phyloP scores from a whole-genome alignment of 805 yeast species.

The Grigorovia yakushimaensis region DNA sequence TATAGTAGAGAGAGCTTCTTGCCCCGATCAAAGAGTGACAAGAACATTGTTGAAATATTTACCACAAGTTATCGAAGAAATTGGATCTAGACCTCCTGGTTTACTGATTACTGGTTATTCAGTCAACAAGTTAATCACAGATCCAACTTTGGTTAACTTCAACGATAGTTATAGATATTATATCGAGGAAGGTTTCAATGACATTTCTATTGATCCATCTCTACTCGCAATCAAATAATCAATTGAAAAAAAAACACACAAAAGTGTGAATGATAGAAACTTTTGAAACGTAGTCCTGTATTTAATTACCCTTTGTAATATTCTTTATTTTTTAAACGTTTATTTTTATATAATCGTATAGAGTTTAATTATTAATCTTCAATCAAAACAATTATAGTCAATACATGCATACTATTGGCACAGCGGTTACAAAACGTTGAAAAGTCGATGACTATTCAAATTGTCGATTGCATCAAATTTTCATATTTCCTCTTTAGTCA shows the following conservation, averaged over 20 bases:
- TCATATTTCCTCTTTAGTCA: neutral
- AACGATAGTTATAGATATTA: conserved; percentile 15
- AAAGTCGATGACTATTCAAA: too few species aligned
- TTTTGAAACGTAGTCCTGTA: too few species aligned
- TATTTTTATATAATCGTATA: neutral
- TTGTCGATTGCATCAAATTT: neutral
- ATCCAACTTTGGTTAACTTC: conserved; percentile 9
- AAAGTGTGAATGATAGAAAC: too few species aligned
- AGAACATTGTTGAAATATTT: conserved; percentile 61
- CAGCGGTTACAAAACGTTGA: too few species aligned
- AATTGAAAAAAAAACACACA: too few species aligned
- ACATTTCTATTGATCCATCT: conserved; percentile 6
- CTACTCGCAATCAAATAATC: neutral
- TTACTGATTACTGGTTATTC: conserved; percentile 72
- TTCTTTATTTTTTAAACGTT: neutral
- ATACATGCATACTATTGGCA: too few species aligned
- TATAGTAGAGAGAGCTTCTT: conserved; percentile 81
- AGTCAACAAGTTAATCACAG: conserved; percentile 41
- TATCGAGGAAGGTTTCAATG: conserved; percentile 31
- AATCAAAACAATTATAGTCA: too few species aligned
- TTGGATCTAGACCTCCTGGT: conserved; percentile 91
- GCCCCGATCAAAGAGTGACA: conserved; percentile 84
- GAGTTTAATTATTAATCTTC: neutral
- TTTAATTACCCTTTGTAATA: conserved; percentile 1
- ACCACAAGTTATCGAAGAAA: conserved; percentile 60